These are phyloP conservation scores for Heimioporus sp. DNA, from an alignment of 768 basidiomycete species.

Conservation along the genomic window DNA sequence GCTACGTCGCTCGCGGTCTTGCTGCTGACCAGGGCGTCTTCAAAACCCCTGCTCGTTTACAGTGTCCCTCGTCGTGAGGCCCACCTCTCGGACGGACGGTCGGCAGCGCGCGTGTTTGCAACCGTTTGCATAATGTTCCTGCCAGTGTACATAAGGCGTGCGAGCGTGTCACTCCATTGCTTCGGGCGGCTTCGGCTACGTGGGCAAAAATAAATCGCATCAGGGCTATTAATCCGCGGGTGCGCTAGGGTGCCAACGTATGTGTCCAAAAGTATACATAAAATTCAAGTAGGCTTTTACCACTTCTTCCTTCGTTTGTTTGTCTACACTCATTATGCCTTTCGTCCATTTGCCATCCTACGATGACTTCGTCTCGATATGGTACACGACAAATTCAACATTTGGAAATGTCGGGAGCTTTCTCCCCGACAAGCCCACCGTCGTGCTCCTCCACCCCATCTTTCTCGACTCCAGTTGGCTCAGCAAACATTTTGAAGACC, in stretches of 20 bases:
- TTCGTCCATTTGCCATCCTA: conserved; percentile 60
- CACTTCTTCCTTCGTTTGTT: conserved; percentile 29
- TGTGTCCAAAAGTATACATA: conserved; percentile 10
- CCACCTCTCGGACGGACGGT: not conserved
- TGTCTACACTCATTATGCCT: conserved; percentile 50
- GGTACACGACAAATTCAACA: conserved; percentile 65
- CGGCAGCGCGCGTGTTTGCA: not conserved
- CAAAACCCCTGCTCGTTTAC: too few species aligned
- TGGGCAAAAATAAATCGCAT: conserved; percentile 16
- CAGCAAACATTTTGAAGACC: conserved; percentile 63
- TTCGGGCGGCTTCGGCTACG: conserved; percentile 24
- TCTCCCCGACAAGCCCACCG: conserved; percentile 60
- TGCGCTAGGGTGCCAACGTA: not conserved
- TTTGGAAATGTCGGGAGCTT: conserved; percentile 64
- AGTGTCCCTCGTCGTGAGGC: not conserved
- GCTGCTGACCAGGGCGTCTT: too few species aligned
- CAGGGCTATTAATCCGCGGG: conserved; percentile 16
- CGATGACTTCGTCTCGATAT: conserved; percentile 69
- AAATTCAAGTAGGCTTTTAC: conserved; percentile 10
- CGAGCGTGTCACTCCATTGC: conserved; percentile 12
- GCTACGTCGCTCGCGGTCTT: conserved; percentile 9
- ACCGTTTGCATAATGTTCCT: not conserved
- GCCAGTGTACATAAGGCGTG: not conserved
- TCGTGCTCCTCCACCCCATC: conserved; percentile 65
- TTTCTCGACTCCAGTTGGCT: conserved; percentile 73